phyloP scores from a whole-genome alignment of 805 yeast species.

The Candida piceae region DNA sequence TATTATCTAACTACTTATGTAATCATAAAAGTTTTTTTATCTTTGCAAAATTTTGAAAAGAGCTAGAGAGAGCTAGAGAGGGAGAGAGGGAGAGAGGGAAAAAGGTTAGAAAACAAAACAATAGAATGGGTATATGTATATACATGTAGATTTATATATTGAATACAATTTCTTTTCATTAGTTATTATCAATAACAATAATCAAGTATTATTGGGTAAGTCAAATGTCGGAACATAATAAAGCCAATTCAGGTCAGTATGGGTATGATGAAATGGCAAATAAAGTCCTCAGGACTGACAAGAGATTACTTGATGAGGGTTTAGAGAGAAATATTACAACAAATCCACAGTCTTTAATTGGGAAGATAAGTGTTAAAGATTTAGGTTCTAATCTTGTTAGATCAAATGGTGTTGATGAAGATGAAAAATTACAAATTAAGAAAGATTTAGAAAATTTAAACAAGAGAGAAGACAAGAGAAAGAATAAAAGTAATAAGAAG shows the following conservation, averaged over 20 bases:
- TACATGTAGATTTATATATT: too few relatives aligned
- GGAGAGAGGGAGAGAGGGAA: too few relatives aligned
- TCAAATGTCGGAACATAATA: conserved; percentile 9
- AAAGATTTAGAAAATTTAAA: conserved; percentile 8
- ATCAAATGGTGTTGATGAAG: conserved; percentile 11
- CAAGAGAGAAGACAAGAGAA: conserved; percentile 7
- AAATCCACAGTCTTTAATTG: conserved; percentile 68
- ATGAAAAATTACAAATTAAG: conserved; percentile 12
- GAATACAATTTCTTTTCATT: too few relatives aligned
- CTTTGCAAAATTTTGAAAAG: too few relatives aligned
- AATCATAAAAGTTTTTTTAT: too few relatives aligned
- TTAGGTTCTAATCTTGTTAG: conserved; percentile 44
- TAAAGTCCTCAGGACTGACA: conserved; percentile 61
- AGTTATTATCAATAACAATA: too few relatives aligned
- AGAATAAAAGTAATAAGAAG: conserved; percentile 3
- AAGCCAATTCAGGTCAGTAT: conserved; percentile 35
- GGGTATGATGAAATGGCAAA: conserved; percentile 73
- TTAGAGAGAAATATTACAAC: conserved; percentile 45
- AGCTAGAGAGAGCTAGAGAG: too few relatives aligned
- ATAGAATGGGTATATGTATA: too few relatives aligned
- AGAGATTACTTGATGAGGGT: conserved; percentile 40
- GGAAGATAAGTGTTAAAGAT: conserved; percentile 60
- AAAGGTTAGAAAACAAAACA: too few relatives aligned
- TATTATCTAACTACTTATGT: too few relatives aligned
- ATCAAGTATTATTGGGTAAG: too few relatives aligned